Conservation (phyloP, 1,284 basidiomycete species). For the Trichosporon faecale region DNA sequence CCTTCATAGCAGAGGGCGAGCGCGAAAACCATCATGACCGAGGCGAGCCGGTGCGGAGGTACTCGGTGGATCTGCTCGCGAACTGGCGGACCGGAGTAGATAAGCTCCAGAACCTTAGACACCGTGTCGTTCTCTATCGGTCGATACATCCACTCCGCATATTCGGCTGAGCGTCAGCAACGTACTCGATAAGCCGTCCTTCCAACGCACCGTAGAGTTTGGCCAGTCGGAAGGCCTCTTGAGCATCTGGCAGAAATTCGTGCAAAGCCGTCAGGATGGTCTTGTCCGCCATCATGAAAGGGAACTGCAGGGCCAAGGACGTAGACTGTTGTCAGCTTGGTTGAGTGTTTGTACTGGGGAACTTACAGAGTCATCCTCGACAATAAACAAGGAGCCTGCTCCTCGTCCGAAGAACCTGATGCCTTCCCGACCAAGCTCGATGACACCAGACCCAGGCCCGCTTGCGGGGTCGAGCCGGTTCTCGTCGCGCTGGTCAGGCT, state of each 20-base stretch:
- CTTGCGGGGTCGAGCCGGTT: conserved; percentile 22
- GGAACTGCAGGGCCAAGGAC: conserved; percentile 18
- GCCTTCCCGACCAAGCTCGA: conserved; percentile 22
- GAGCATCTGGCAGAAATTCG: conserved; percentile 20
- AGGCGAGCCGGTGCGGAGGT: conserved; percentile 24
- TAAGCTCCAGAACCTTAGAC: conserved; percentile 13
- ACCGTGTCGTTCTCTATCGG: conserved; percentile 19
- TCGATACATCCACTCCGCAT: conserved; percentile 33
- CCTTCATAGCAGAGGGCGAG: conserved; percentile 18
- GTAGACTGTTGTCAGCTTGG: conserved; percentile 12
- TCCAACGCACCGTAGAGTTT: conserved; percentile 20
- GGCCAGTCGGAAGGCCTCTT: conserved; percentile 18
- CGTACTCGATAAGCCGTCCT: background rate
- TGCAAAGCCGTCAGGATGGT: conserved; percentile 13
- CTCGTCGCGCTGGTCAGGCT: conserved; percentile 19
- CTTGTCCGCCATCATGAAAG: conserved; percentile 22
- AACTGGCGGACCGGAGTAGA: conserved; percentile 22
- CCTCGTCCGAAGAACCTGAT: conserved; percentile 28
- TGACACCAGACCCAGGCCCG: conserved; percentile 15
- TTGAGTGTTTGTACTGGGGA: no score
- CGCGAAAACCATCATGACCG: conserved; percentile 24
- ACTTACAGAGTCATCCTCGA: conserved; percentile 20
- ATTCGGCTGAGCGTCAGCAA: conserved; percentile 12
- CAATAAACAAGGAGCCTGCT: conserved; percentile 27
- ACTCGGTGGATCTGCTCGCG: conserved; percentile 24